Evolutionary conservation across 2,329 filamentous ascomycete genomes (phyloP).

Genomic region (Scytalidium sp.): DNA sequence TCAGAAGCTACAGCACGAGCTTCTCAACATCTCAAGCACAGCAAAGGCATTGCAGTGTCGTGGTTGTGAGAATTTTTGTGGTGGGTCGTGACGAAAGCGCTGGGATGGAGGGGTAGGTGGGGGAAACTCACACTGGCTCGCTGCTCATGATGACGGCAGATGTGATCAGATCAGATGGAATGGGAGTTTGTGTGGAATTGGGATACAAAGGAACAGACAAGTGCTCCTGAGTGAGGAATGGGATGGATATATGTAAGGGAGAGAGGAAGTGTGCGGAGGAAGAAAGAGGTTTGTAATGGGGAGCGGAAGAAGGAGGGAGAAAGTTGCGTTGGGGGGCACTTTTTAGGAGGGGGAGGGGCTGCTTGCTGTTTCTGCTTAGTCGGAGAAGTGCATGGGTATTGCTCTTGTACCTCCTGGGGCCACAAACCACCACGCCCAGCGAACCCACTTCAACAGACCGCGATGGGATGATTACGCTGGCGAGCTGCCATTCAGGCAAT

Average conservation of each 20-base stretch:
- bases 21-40: too few species aligned
- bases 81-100: neutral
- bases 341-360: neutral
- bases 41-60: too few species aligned
- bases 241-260: too few species aligned
- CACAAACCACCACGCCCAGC: neutral
- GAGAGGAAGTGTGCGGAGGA: slow-evolving; percentile 5
- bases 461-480: too few species aligned
- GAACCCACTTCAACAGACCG: too few species aligned
- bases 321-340: neutral
- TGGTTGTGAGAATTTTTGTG: too few species aligned
- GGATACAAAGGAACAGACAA: neutral
- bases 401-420: neutral
- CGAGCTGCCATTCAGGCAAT: too few species aligned
- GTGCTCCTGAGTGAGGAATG: too few species aligned
- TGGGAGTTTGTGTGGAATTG: neutral
- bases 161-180: neutral
- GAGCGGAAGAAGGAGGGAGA: neutral
- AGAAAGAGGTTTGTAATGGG: neutral
- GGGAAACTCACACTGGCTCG: neutral
- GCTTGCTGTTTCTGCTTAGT: neutral
- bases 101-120: neutral
- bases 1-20: too few species aligned
- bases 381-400: neutral
- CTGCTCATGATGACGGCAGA: neutral